Evolutionary conservation across 1,139 yeast species (phyloP).

Genomic region (Wickerhamomyces sp.): DNA sequence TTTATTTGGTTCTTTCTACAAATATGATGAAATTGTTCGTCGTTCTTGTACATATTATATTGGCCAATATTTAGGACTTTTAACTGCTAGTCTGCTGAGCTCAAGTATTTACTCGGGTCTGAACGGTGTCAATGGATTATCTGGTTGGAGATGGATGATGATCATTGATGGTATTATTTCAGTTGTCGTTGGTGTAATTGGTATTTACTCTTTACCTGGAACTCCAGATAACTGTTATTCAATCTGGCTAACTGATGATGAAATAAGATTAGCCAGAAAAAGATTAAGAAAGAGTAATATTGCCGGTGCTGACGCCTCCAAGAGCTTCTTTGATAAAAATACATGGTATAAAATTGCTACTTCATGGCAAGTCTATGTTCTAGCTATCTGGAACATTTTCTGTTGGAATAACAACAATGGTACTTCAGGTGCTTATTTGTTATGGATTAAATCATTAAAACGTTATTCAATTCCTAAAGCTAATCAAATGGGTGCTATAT

Average conservation of each 20-base stretch:
- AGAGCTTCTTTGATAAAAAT: conserved; percentile 30
- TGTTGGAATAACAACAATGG: conserved; percentile 57
- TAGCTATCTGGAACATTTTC: conserved; percentile 35
- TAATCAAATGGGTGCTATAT: conserved; percentile 25
- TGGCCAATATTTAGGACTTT: conserved; percentile 55
- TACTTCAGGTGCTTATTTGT: conserved; percentile 31
- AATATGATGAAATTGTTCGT: conserved; percentile 52
- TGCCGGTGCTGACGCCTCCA: conserved; percentile 18
- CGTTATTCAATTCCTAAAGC: conserved; percentile 21
- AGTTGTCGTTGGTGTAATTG: conserved; percentile 55
- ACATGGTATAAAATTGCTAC: conserved; percentile 47
- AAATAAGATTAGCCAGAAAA: conserved; percentile 51
- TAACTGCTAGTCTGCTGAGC: conserved; percentile 61
- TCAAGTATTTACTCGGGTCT: conserved; percentile 49
- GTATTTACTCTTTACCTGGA: conserved; percentile 63
- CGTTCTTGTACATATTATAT: conserved; percentile 57
- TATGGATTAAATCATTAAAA: conserved; percentile 23
- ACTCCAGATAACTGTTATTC: conserved; percentile 60
- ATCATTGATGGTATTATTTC: conserved; percentile 64
- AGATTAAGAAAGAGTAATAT: conserved; percentile 42
- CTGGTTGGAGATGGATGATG: conserved; percentile 74
- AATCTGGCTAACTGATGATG: conserved; percentile 52
- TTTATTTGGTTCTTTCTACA: conserved; percentile 60
- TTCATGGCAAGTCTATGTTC: conserved; percentile 12
- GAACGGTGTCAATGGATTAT: conserved; percentile 44